These are phyloP conservation scores for Butyriboletus appendiculatus DNA, from an alignment of 1,284 basidiomycete genomes.

Conservation along the genomic window DNA sequence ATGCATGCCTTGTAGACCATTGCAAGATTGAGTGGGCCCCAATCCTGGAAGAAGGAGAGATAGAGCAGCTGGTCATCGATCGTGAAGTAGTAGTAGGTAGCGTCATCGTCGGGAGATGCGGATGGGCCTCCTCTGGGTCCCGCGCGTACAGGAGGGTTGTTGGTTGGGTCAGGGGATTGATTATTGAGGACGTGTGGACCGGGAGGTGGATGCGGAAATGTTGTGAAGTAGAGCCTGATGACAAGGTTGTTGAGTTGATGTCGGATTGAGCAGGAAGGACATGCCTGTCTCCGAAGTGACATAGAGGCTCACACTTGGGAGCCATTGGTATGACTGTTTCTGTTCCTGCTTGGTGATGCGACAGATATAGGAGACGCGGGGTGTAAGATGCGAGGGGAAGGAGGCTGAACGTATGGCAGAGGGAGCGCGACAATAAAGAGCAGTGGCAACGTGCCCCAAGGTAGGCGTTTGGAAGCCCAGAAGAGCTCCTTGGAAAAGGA, in stretches of 20 bases:
- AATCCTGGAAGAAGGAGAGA: constrained; percentile 92
- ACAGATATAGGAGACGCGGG: not conserved
- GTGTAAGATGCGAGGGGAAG: not conserved
- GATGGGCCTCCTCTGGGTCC: constrained; percentile 57
- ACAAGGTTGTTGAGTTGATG: constrained; percentile 10
- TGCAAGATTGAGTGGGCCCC: constrained; percentile 91
- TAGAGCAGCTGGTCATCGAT: constrained; percentile 93
- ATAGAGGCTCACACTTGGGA: constrained; percentile 70
- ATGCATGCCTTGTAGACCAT: constrained; percentile 96
- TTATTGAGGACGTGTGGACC: constrained; percentile 62
- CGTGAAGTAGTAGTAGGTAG: constrained; percentile 82
- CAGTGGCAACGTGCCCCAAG: constrained; percentile 37
- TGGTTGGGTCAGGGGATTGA: constrained; percentile 47
- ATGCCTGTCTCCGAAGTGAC: constrained; percentile 74
- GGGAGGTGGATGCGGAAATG: constrained; percentile 73
- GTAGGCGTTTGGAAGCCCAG: constrained; percentile 24
- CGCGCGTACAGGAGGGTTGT: constrained; percentile 60
- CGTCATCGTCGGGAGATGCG: constrained; percentile 64
- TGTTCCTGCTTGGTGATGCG: not conserved
- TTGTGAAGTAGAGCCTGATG: constrained; percentile 77
- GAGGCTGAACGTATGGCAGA: constrained; percentile 4
- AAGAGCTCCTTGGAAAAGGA: constrained; percentile 33
- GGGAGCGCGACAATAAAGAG: constrained; percentile 31
- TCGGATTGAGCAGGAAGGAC: constrained; percentile 15
- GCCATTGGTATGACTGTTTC: constrained; percentile 37